Percentiles rank a stretch among this genome's conserved stretches.
These are phyloP conservation scores for Fusarium ambrosium DNA, from an alignment of 2,329 filamentous ascomycete genomes.

Conservation along the genomic window DNA sequence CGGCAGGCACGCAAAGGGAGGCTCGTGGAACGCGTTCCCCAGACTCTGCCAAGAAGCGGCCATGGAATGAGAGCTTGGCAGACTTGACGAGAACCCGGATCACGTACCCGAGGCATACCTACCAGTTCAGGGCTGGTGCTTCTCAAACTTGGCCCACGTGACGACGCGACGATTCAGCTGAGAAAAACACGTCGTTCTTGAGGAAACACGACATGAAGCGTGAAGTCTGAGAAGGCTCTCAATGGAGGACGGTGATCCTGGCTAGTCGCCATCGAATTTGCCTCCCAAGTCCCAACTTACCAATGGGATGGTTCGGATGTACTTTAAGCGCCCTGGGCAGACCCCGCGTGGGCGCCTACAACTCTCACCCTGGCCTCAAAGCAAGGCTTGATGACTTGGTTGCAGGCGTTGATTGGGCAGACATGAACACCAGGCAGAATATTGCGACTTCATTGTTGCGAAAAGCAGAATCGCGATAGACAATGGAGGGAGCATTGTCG, in stretches of 20 bases:
- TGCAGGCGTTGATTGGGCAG: slow-evolving; percentile 28
- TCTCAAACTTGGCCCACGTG: slow-evolving; percentile 15
- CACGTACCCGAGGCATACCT: slow-evolving; percentile 5
- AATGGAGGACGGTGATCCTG: slow-evolving; percentile 23
- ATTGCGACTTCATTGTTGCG: not conserved
- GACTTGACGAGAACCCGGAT: not conserved
- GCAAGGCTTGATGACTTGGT: slow-evolving; percentile 20
- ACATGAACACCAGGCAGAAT: slow-evolving; percentile 1
- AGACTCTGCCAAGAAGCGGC: slow-evolving; percentile 15
- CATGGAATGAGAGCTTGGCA: slow-evolving; percentile 29
- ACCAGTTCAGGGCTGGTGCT: not conserved
- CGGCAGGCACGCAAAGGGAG: slow-evolving; percentile 3
- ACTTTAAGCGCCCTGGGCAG: slow-evolving; percentile 28
- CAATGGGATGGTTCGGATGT: slow-evolving; percentile 25
- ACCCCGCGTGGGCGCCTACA: slow-evolving; percentile 38
- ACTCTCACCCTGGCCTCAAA: slow-evolving; percentile 17
- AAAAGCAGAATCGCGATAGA: not conserved
- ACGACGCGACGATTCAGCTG: not conserved
- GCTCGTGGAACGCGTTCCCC: not conserved
- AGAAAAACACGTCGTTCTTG: slow-evolving; percentile 1
- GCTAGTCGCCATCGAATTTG: slow-evolving; percentile 23
- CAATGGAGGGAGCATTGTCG: not conserved
- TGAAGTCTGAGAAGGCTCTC: slow-evolving; percentile 4
- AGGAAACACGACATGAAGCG: not conserved
- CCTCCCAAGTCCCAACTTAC: slow-evolving; percentile 12